phyloP scores from a whole-genome alignment of 352 stramenopile species.

The Phytophthora multivora region DNA sequence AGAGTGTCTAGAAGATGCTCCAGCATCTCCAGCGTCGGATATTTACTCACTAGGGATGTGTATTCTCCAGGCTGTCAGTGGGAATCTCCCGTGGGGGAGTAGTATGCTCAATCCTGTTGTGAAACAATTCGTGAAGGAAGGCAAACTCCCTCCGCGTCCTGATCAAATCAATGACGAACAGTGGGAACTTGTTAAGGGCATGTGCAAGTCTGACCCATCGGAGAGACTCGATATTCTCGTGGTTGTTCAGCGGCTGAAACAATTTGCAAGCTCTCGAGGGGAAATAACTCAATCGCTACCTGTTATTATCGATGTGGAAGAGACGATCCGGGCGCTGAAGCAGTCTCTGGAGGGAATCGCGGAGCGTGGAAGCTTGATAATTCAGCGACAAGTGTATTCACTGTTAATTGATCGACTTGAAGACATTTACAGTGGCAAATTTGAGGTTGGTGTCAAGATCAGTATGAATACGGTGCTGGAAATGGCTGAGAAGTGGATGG shows the following conservation, averaged over 20 bases:
- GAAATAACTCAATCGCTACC: background rate
- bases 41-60: background rate
- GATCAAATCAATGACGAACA: background rate
- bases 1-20: background rate
- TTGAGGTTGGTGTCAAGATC: too few species aligned
- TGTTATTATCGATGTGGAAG: background rate
- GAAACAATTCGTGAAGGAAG: background rate
- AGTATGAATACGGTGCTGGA: too few species aligned
- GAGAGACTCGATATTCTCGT: background rate
- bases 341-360: background rate
- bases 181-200: background rate
- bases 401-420: background rate
- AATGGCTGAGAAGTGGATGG: too few species aligned
- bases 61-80: background rate
- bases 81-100: background rate
- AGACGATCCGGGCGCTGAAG: background rate
- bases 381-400: background rate
- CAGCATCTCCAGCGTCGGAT: background rate
- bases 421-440: background rate
- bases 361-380: background rate
- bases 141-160: background rate
- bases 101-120: background rate
- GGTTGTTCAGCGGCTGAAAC: background rate
- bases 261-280: background rate
- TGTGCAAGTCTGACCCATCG: background rate